phyloP scores from a whole-genome alignment of 257 asterid genomes.

The Eucommia ulmoides region DNA sequence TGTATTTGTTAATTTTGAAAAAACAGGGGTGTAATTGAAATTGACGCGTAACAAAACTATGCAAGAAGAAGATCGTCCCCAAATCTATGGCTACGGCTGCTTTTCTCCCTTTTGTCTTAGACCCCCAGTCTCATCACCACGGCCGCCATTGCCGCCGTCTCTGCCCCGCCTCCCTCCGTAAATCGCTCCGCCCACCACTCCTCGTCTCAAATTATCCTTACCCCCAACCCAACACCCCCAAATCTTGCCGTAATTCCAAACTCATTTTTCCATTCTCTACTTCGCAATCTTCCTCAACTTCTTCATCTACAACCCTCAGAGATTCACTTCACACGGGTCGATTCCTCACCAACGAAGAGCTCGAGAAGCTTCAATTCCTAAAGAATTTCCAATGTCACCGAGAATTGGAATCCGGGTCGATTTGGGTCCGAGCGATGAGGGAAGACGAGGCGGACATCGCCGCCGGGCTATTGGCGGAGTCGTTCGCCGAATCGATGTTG shows the following conservation, averaged over 20 bases:
- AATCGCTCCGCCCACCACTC: slow-evolving; percentile 14
- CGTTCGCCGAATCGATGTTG: slow-evolving; percentile 80
- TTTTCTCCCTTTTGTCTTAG: slow-evolving; percentile 31
- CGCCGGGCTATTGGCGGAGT: slow-evolving; percentile 57
- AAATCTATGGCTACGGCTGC: slow-evolving; percentile 46
- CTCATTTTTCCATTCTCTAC: slow-evolving; percentile 32
- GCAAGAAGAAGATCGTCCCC: too few relatives aligned
- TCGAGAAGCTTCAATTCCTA: slow-evolving; percentile 47
- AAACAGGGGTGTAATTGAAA: too few relatives aligned
- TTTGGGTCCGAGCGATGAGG: slow-evolving; percentile 61
- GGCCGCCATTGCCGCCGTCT: slow-evolving; percentile 21
- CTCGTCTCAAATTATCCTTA: slow-evolving; percentile 27
- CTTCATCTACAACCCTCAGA: slow-evolving; percentile 22
- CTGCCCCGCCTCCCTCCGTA: slow-evolving; percentile 2
- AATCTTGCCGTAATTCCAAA: slow-evolving; percentile 13
- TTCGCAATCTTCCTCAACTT: slow-evolving; percentile 30
- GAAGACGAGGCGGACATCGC: slow-evolving; percentile 74
- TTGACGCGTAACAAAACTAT: too few relatives aligned
- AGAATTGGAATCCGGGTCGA: slow-evolving; percentile 61
- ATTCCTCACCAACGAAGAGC: slow-evolving; percentile 53
- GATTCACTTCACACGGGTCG: slow-evolving; percentile 39
- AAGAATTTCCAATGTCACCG: slow-evolving; percentile 44
- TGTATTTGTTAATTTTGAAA: too few relatives aligned
- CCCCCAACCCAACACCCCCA: slow-evolving; percentile 36
- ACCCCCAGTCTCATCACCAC: slow-evolving; percentile 23